Conservation (phyloP, 148 eudicot genomes). For the Vaccinium macrocarpon region DNA sequence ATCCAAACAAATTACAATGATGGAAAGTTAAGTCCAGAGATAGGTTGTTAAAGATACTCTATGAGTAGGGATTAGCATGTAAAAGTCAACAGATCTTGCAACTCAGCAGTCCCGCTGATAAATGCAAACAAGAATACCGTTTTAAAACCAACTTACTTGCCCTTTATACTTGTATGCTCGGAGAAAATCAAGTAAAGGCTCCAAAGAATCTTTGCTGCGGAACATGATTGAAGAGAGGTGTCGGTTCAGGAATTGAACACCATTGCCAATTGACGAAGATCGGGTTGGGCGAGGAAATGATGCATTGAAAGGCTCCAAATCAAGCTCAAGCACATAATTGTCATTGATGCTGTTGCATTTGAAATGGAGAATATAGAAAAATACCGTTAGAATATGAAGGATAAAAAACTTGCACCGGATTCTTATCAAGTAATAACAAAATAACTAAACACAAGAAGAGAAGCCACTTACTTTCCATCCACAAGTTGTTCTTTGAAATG, state of each 20-base stretch:
- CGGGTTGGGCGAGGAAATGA: slow-evolving; percentile 81
- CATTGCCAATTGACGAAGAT: slow-evolving; percentile 93
- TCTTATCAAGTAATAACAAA: neutral
- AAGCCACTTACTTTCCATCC: slow-evolving; percentile 57
- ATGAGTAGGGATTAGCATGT: neutral
- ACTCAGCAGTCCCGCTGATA: neutral
- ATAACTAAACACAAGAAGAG: neutral
- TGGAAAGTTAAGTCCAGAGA: neutral
- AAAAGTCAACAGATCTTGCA: neutral
- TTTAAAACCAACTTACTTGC: slow-evolving; percentile 45
- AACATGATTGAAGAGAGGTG: slow-evolving; percentile 96
- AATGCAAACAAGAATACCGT: neutral
- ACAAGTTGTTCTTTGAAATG: slow-evolving; percentile 91
- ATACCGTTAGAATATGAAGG: neutral
- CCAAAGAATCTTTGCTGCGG: slow-evolving; percentile 80
- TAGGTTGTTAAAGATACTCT: neutral
- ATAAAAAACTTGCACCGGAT: neutral
- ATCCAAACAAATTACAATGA: neutral
- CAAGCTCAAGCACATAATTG: slow-evolving; percentile 74
- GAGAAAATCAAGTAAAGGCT: slow-evolving; percentile 95
- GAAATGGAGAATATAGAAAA: neutral
- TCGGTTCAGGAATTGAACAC: slow-evolving; percentile 95
- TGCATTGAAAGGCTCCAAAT: slow-evolving; percentile 91
- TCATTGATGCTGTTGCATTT: slow-evolving; percentile 40
- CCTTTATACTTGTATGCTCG: slow-evolving; percentile 80